phyloP scores from a whole-genome alignment of 306 rosid species.

The Oxytropis ochrocephala region DNA sequence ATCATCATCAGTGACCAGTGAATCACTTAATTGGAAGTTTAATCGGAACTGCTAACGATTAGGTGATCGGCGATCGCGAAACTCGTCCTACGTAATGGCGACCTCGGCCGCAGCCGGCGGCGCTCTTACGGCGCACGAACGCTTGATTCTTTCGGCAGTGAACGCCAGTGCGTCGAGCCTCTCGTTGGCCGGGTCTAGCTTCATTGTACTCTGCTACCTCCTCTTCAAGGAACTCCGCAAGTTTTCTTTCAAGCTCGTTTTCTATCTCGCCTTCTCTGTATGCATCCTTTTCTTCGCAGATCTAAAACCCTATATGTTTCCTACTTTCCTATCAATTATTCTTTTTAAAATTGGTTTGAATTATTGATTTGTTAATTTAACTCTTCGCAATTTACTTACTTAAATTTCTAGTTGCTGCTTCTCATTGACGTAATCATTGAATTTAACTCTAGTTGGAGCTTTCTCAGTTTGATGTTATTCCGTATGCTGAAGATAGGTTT shows the following conservation, averaged over 20 bases:
- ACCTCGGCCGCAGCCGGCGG: constrained; percentile 38
- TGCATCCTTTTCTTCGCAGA: constrained; percentile 17
- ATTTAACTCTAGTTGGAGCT: neutral
- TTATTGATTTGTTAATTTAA: neutral
- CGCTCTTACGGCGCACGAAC: constrained; percentile 50
- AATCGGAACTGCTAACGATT: neutral
- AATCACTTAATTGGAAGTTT: neutral
- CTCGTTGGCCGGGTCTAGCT: constrained; percentile 77
- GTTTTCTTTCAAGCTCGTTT: constrained; percentile 98
- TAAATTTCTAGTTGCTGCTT: neutral
- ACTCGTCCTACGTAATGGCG: constrained; percentile 34
- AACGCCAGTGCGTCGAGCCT: constrained; percentile 81
- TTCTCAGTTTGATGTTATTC: neutral
- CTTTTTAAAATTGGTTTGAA: neutral
- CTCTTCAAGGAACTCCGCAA: constrained; percentile 99
- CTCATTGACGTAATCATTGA: neutral
- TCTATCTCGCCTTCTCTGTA: constrained; percentile 92
- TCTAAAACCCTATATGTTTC: constrained; percentile 13
- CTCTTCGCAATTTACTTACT: constrained; percentile 4
- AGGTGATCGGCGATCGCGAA: constrained; percentile 9
- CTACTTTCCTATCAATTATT: neutral
- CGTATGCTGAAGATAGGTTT: neutral
- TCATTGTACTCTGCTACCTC: constrained; percentile 91
- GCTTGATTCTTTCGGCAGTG: constrained; percentile 48
- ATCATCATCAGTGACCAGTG: neutral